These are phyloP conservation scores for Scenedesmus sp. DNA, from an alignment of 163 green algal species.

Conservation along the genomic window DNA sequence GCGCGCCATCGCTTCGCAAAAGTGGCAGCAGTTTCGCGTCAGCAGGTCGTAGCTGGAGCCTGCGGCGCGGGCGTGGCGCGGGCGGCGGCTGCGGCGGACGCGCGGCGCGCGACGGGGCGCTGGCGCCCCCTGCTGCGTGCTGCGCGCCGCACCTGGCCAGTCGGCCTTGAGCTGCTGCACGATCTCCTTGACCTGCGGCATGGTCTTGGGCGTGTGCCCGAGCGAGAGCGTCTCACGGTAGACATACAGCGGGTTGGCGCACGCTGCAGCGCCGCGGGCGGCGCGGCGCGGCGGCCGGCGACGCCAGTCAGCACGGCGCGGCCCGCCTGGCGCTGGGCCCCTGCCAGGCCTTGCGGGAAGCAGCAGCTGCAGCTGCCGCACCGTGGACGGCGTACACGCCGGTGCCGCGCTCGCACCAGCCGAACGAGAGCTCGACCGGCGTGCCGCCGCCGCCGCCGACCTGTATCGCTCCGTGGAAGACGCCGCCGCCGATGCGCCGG, in stretches of 20 bases:
- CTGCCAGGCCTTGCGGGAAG: no score
- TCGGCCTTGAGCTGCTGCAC: slow-evolving; percentile 20
- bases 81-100: no score
- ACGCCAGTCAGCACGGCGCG: no score
- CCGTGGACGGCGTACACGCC: slow-evolving; percentile 54
- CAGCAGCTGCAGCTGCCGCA: not conserved
- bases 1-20: slow-evolving; percentile 57
- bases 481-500: slow-evolving; percentile 32
- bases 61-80: not conserved
- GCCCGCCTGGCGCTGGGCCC: no score
- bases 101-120: not conserved
- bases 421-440: slow-evolving; percentile 51
- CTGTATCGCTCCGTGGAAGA: slow-evolving; percentile 54
- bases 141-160: slow-evolving; percentile 26
- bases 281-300: no score
- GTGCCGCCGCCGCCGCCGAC: not conserved
- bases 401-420: slow-evolving; percentile 56
- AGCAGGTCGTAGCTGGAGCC: slow-evolving; percentile 61
- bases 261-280: slow-evolving; percentile 44
- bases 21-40: slow-evolving; percentile 73
- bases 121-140: not conserved
- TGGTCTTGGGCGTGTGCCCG: slow-evolving; percentile 42
- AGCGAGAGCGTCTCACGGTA: slow-evolving; percentile 54
- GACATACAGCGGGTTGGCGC: slow-evolving; percentile 62
- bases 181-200: slow-evolving; percentile 47